phyloP scores from a whole-genome alignment of 768 basidiomycete species.

The Macrocybe gigantea region DNA sequence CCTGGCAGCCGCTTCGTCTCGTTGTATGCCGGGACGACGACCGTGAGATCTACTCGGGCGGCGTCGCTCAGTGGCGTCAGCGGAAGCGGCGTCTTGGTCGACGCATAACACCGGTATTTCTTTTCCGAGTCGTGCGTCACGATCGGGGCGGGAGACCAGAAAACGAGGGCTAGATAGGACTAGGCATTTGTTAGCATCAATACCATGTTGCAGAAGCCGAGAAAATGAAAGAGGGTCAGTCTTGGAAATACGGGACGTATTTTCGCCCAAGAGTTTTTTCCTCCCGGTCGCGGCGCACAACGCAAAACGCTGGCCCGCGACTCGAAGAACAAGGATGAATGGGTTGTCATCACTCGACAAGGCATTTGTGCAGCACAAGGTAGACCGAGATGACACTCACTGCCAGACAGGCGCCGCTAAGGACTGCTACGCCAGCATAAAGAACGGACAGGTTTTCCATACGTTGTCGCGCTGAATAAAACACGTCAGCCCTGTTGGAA shows the following conservation, averaged over 20 bases:
- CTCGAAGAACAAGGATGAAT: slow-evolving; percentile 97
- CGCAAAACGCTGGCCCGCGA: slow-evolving; percentile 41
- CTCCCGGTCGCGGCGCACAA: slow-evolving; percentile 59
- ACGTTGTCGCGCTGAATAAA: slow-evolving; percentile 4
- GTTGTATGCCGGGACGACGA: slow-evolving; percentile 91
- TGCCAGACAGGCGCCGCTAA: slow-evolving; percentile 24
- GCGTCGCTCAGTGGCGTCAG: slow-evolving; percentile 52
- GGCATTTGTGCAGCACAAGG: background rate
- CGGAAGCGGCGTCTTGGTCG: slow-evolving; percentile 46
- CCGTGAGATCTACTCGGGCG: slow-evolving; percentile 61
- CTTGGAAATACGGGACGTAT: slow-evolving; percentile 6
- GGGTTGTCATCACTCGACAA: slow-evolving; percentile 45
- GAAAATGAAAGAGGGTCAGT: slow-evolving; percentile 32
- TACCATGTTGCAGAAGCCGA: slow-evolving; percentile 3
- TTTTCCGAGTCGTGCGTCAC: slow-evolving; percentile 61
- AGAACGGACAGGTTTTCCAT: slow-evolving; percentile 27
- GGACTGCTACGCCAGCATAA: slow-evolving; percentile 28
- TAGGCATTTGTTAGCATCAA: slow-evolving; percentile 21
- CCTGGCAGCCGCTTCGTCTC: slow-evolving; percentile 75
- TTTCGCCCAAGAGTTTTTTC: slow-evolving; percentile 48
- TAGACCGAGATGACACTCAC: slow-evolving; percentile 23
- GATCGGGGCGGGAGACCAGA: slow-evolving; percentile 71
- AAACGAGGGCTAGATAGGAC: slow-evolving; percentile 64
- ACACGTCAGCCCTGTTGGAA: background rate
- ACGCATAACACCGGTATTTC: slow-evolving; percentile 55